phyloP scores from a whole-genome alignment of 345 rosid genomes.

The Syzygium jambos region DNA sequence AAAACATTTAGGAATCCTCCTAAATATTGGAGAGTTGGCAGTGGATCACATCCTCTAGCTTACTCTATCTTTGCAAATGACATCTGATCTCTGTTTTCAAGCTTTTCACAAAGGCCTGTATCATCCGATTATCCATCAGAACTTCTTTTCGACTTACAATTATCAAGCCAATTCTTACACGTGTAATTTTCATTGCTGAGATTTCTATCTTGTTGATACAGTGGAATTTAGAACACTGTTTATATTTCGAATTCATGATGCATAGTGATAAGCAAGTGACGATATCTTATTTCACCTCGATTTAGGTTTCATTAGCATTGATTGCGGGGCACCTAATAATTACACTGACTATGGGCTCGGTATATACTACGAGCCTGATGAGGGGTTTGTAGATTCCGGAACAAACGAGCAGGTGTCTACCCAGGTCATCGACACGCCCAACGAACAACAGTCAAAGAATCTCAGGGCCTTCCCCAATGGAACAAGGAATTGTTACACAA shows the following conservation, averaged over 20 bases:
- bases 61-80: not conserved
- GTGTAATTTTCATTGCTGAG: not conserved
- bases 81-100: not conserved
- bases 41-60: not conserved
- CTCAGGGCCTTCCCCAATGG: slow-evolving; percentile 19
- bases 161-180: not conserved
- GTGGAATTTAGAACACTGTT: not conserved
- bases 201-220: not conserved
- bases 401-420: not conserved
- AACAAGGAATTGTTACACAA: slow-evolving; percentile 20
- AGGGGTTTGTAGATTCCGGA: slow-evolving; percentile 4
- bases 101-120: not conserved
- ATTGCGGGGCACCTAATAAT: slow-evolving; percentile 8
- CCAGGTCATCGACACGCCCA: not conserved
- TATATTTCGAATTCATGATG: not conserved
- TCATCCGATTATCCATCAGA: not conserved
- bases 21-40: not conserved
- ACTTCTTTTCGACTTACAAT: not conserved
- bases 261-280: not conserved
- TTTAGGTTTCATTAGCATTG: slow-evolving; percentile 18
- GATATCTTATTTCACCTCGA: not conserved
- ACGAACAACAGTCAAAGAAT: not conserved
- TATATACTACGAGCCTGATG: slow-evolving; percentile 7
- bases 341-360: not conserved
- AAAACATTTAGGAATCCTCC: not conserved